These are phyloP conservation scores for Mrakia blollopis DNA, from an alignment of 768 basidiomycete species.

Conservation along the genomic window DNA sequence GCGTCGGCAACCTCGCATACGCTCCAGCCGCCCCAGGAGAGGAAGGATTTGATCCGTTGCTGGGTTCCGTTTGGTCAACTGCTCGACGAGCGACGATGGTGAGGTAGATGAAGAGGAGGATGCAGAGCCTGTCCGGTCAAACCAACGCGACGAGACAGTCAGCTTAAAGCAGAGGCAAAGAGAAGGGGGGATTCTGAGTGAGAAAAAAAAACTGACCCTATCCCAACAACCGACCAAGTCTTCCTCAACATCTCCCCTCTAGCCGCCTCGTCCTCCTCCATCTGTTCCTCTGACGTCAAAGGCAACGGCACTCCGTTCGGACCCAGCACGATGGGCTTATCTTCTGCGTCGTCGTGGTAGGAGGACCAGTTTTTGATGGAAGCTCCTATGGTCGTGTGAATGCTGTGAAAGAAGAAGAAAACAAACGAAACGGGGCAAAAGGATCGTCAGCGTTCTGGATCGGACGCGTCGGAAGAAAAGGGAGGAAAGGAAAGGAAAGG, in stretches of 20 bases:
- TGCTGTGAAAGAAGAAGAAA: slow-evolving; percentile 37
- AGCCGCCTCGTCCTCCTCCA: slow-evolving; percentile 8
- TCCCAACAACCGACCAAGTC: slow-evolving; percentile 30
- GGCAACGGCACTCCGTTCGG: background rate
- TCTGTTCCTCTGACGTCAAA: background rate
- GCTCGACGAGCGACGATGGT: slow-evolving; percentile 68
- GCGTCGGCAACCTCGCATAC: background rate
- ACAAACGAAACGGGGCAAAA: background rate
- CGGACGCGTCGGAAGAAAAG: too few species aligned
- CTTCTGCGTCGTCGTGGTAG: slow-evolving; percentile 9
- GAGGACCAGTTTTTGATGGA: slow-evolving; percentile 26
- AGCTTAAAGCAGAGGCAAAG: background rate
- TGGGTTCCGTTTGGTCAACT: slow-evolving; percentile 50
- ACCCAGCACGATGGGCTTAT: background rate
- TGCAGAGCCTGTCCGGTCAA: slow-evolving; percentile 50
- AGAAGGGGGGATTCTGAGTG: background rate
- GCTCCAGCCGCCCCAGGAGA: background rate
- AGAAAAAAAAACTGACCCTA: slow-evolving; percentile 5
- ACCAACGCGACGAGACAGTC: background rate
- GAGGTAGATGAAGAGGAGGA: slow-evolving; percentile 72
- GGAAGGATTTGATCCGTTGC: background rate
- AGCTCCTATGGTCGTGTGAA: slow-evolving; percentile 78
- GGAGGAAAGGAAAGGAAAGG: too few species aligned
- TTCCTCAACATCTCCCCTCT: slow-evolving; percentile 26
- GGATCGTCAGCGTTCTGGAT: too few species aligned